Base-by-base conservation (phyloP, 73 alveolate genomes). In the Breviolum minutum region DNA sequence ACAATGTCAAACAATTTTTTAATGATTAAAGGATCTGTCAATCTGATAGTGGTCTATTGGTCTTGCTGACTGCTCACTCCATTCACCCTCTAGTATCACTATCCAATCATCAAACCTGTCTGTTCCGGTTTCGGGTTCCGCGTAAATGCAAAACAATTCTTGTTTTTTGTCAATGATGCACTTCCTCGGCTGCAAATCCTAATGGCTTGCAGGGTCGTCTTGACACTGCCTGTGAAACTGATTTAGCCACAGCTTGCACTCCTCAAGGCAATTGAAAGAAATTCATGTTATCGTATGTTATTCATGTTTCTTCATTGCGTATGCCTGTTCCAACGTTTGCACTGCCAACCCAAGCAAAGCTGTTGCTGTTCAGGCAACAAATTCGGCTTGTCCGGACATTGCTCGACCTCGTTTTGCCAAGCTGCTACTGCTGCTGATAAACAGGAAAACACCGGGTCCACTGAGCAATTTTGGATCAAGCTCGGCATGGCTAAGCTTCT, bases 361-460 rank as follows among this genome's bases (percentile, higher is more conserved):
- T 81, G 70, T 81, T 81, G 90, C 90, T 81, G 70, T 81, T 81
- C 70, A 81, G 90, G 90, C 70, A 81, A 81, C 90, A 81, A 81
- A 81, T 81, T 81, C 90, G 54, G 90, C 71, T 48, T 81, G 90
- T 81, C 90, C 66, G 70, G 70, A 81, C 90, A 81, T 81, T 48
- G 69, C 90, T 54, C 54, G 90, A 81, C 90, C 86, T 77, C 63
- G 27, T 19, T 73, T 16, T 19, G 54, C 54, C 12, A 40, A 5
- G 54, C 54, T 26, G 13, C 54, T 40, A 73, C 2, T 2, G 13
- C 82, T 73, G 27, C 82, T 73, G 14, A 71, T 11, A 71, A 20
- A n/a, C 19, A 20, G 26, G 5, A 16, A 12, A 20, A 71, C 13
- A 20, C 10, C 81, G 32, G 26, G 32, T 20, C 29, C 32, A 27